Conservation (phyloP, 192 early-diverging fungal genomes). For the Mortierella antarctica region DNA sequence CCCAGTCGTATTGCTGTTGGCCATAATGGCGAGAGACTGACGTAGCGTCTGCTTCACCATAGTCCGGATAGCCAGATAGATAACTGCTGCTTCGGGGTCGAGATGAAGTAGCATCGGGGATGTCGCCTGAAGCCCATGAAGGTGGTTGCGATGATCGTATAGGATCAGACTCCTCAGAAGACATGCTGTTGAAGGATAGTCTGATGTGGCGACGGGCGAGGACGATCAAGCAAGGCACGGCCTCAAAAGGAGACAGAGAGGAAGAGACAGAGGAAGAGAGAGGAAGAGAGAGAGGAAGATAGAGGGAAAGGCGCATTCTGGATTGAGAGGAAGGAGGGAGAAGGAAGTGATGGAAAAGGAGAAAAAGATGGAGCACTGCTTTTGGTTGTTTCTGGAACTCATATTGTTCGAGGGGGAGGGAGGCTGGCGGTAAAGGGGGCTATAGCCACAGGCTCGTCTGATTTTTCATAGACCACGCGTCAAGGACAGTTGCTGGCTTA, state of each 20-base stretch:
- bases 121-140: conserved; percentile 8
- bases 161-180: conserved; percentile 33
- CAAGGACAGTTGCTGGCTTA: too few relatives aligned
- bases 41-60: neutral
- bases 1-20: neutral
- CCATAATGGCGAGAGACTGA: neutral
- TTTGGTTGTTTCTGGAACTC: too few relatives aligned
- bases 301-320: neutral
- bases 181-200: conserved; percentile 6
- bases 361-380: too few relatives aligned
- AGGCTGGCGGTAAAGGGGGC: too few relatives aligned
- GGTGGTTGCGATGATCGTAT: conserved; percentile 12
- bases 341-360: too few relatives aligned
- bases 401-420: too few relatives aligned
- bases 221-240: neutral
- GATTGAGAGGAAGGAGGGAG: too few relatives aligned
- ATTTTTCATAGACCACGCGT: too few relatives aligned
- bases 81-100: conserved; percentile 22
- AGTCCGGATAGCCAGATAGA: conserved; percentile 26
- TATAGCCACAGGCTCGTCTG: too few relatives aligned
- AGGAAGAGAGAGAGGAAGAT: neutral
- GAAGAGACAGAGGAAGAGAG: neutral
- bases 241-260: neutral
- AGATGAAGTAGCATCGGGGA: neutral
- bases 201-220: neutral